Evolutionary conservation across 1,139 yeast species (phyloP).

Genomic region (Spathaspora sp.): DNA sequence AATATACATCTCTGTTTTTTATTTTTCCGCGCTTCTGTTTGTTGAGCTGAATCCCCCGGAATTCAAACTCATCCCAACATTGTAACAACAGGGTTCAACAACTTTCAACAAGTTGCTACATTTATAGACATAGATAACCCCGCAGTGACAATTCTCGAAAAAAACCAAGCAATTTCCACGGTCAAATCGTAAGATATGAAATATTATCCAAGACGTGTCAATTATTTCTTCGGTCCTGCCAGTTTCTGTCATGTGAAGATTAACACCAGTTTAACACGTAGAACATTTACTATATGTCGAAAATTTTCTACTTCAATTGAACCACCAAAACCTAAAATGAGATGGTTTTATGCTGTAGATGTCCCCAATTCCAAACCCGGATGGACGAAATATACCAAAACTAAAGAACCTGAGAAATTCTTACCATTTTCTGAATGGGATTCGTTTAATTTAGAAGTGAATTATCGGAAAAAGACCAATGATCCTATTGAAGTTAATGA

Average conservation of each 20-base stretch:
- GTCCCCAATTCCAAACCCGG: slow-evolving; percentile 68
- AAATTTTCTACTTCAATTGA: not conserved
- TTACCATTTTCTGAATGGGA: slow-evolving; percentile 69
- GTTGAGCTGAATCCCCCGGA: too few relatives aligned
- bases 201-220: not conserved
- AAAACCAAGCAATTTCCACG: too few relatives aligned
- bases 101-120: too few relatives aligned
- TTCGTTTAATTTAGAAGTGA: slow-evolving; percentile 55
- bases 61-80: too few relatives aligned
- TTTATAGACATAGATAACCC: too few relatives aligned
- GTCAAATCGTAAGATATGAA: not conserved
- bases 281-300: not conserved
- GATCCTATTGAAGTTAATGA: slow-evolving; percentile 64
- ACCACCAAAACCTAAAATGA: slow-evolving; percentile 16
- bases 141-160: too few relatives aligned
- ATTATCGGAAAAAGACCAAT: slow-evolving; percentile 16
- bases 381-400: slow-evolving; percentile 50
- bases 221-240: not conserved
- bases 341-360: slow-evolving; percentile 87
- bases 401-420: slow-evolving; percentile 57
- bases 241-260: not conserved
- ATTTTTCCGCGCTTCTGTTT: too few relatives aligned
- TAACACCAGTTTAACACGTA: not conserved
- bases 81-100: too few relatives aligned
- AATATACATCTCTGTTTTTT: too few relatives aligned